Conservation (phyloP, 345 rosid species). For the Tarenaya hassleriana region DNA sequence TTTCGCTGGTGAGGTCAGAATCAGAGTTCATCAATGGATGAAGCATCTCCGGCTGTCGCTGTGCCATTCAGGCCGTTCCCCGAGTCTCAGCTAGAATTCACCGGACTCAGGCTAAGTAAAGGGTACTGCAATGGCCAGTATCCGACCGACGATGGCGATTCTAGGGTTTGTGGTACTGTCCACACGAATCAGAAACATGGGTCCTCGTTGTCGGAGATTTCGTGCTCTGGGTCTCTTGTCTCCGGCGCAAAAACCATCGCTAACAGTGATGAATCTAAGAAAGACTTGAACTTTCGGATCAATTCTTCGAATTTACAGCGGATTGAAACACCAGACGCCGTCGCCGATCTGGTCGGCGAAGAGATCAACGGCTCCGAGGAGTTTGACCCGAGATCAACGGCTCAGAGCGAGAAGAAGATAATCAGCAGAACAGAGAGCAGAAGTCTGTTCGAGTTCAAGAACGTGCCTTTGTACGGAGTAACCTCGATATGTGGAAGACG, state of each 20-base stretch:
- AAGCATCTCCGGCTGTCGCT: slow-evolving; percentile 36
- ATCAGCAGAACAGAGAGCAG: slow-evolving; percentile 35
- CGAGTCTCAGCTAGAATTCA: slow-evolving; percentile 33
- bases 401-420: slow-evolving; percentile 28
- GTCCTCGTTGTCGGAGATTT: slow-evolving; percentile 23
- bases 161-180: not conserved
- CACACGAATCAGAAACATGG: too few species aligned
- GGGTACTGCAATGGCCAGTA: slow-evolving; percentile 30
- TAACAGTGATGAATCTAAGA: slow-evolving; percentile 21
- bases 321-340: too few species aligned
- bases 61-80: slow-evolving; percentile 37
- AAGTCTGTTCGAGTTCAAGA: slow-evolving; percentile 36
- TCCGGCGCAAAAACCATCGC: too few species aligned
- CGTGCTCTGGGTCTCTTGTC: slow-evolving; percentile 33
- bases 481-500: slow-evolving; percentile 63
- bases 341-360: slow-evolving; percentile 31
- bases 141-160: slow-evolving; percentile 24
- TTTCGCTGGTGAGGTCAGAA: too few species aligned
- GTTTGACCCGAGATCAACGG: slow-evolving; percentile 16
- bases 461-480: slow-evolving; percentile 51
- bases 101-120: slow-evolving; percentile 40
- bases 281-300: slow-evolving; percentile 23
- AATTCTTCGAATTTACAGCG: too few species aligned
- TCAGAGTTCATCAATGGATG: slow-evolving; percentile 36
- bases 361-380: slow-evolving; percentile 19